Evolutionary conservation across 2,329 filamentous ascomycete species (phyloP), one percentile per base, ranked within the genome.

Genomic region (Oidium heveae): DNA sequence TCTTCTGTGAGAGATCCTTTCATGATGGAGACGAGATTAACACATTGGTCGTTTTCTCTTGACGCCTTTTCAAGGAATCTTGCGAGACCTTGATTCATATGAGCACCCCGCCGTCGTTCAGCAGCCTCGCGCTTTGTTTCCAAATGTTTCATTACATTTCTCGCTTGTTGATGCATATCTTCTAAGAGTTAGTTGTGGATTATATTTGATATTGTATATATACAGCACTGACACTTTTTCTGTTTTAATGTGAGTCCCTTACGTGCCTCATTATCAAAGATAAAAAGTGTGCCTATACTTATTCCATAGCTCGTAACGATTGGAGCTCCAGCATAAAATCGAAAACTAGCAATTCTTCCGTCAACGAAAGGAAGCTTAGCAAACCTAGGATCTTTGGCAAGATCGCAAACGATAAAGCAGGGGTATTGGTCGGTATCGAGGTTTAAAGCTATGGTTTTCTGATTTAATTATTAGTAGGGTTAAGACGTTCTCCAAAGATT

Each of bases 231-330:
- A 61, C 60, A 60, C 55, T 58, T 60, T 37, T 54, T 59, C 51
- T 77, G 71, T 10, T 68, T 67, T 0, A 65, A 57, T 7, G 68
- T 66, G 15, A 83, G 61, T 0, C 73, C 75, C 51, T 71, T 59
- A 24, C 75, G 72, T 0, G 74, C 71, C n/a, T 68, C 68, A 36
- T 61, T 55, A 55, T 61, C 60, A 51, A 63, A 61, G 18, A 63
- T 18, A 52, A 62, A 63, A n/a, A 63, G 55, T 15, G 58, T 59
- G 20, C 61, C 61, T 41, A 63, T 63, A 39, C 59, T 62, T 36
- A 63, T 57, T 4, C 61, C 59, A 52, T 58, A 53, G 10, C 36
- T 57, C 2, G 61, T 63, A 12, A 58, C 60, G 50, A 63, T 63
- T 13, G 61, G 61, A 12, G 58, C 58, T 39, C 61, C 61, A 4